phyloP scores from a whole-genome alignment of 2,329 filamentous ascomycete species.

The Fusarium euwallaceae region DNA sequence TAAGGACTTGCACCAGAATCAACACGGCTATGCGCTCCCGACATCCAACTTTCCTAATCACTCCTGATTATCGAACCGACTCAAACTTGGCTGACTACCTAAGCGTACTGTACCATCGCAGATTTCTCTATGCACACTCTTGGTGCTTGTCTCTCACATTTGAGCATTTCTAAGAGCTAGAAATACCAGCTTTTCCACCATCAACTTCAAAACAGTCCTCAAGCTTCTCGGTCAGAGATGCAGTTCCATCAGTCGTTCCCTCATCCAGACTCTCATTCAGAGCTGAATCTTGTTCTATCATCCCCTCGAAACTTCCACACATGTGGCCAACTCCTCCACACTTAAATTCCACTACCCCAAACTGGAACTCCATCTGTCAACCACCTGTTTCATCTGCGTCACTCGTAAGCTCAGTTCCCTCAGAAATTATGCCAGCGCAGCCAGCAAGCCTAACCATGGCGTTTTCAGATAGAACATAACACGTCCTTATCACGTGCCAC shows the following conservation, averaged over 20 bases:
- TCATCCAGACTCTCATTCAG: not conserved
- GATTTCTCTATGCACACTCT: too few relatives aligned
- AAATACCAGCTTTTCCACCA: not conserved
- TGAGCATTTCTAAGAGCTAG: not conserved
- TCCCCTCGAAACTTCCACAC: not conserved
- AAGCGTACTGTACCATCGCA: not conserved
- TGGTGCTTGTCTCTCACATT: not conserved
- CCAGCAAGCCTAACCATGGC: constrained; percentile 8
- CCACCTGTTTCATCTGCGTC: not conserved
- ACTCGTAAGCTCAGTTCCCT: not conserved
- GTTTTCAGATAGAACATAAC: not conserved
- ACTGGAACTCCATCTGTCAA: not conserved
- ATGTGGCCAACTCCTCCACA: not conserved
- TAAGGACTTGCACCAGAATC: not conserved
- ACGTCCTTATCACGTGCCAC: not conserved
- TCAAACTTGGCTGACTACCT: not conserved
- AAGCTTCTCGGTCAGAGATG: not conserved
- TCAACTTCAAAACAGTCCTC: not conserved
- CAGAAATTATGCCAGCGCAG: not conserved
- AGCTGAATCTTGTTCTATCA: not conserved
- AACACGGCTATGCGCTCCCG: not conserved
- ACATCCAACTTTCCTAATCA: not conserved
- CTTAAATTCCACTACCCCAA: constrained; percentile 1
- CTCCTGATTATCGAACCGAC: not conserved
- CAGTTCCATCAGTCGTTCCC: not conserved